A percentile compares a stretch with the other conserved stretches of the same genome.
phyloP scores from a whole-genome alignment of 2,329 filamentous ascomycete genomes.

The Diplodia scrobiculata region DNA sequence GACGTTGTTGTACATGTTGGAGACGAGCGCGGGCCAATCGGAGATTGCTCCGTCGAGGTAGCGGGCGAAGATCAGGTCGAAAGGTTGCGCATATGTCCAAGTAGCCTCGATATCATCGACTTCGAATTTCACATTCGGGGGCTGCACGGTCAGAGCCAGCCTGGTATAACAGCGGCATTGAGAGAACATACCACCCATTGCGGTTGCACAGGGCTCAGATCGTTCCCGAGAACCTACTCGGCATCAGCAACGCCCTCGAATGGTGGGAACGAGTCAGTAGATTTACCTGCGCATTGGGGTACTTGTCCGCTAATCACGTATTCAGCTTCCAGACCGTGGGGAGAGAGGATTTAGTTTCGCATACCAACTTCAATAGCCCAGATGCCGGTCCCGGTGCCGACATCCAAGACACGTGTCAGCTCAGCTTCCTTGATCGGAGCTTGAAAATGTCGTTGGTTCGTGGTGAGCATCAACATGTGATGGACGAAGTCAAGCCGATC shows the following conservation, averaged over 20 bases:
- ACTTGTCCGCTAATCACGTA: neutral
- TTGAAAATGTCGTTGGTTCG: slow-evolving; percentile 38
- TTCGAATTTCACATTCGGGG: slow-evolving; percentile 62
- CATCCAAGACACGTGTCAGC: slow-evolving; percentile 33
- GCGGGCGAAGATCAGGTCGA: slow-evolving; percentile 60
- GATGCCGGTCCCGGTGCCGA: slow-evolving; percentile 39
- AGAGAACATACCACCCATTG: slow-evolving; percentile 30
- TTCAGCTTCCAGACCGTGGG: neutral
- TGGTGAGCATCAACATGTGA: slow-evolving; percentile 33
- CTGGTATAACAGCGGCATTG: too few relatives aligned
- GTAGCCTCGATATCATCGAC: slow-evolving; percentile 64
- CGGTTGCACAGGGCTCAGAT: slow-evolving; percentile 56
- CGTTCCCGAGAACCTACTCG: slow-evolving; percentile 36
- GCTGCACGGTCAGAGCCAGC: slow-evolving; percentile 34
- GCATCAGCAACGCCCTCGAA: neutral
- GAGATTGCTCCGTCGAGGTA: slow-evolving; percentile 56
- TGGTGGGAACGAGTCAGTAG: neutral
- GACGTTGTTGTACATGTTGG: slow-evolving; percentile 41
- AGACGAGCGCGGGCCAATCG: slow-evolving; percentile 56
- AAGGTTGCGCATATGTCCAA: slow-evolving; percentile 57
- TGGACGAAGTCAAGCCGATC: slow-evolving; percentile 40
- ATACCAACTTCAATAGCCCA: slow-evolving; percentile 36
- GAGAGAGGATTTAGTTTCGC: neutral
- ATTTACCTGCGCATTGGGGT: slow-evolving; percentile 1
- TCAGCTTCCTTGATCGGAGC: slow-evolving; percentile 30